Percentiles rank a stretch among this genome's conserved stretches.
phyloP scores from a whole-genome alignment of 2,329 filamentous ascomycete species.

The Stagonosporopsis chrysanthemi region DNA sequence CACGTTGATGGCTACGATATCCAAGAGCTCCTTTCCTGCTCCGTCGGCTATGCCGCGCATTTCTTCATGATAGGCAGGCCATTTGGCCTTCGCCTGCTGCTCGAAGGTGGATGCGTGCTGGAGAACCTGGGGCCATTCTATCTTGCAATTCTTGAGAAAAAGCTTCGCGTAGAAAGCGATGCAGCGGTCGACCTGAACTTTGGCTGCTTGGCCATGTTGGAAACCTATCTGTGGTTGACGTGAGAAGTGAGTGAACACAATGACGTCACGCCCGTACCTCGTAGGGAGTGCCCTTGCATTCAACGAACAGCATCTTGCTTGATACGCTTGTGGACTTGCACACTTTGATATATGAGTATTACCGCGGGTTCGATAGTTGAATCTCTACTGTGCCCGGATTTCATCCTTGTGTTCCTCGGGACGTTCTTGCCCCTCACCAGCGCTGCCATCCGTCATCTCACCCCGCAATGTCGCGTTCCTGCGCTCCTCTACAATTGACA shows the following conservation, averaged over 20 bases:
- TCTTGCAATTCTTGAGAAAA: conserved; percentile 57
- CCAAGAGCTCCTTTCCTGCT: conserved; percentile 54
- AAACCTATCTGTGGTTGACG: conserved; percentile 54
- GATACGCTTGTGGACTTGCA: background rate
- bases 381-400: no score
- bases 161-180: conserved; percentile 58
- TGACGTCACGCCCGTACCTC: conserved; percentile 46
- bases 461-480: conserved; percentile 15
- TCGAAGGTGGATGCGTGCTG: conserved; percentile 58
- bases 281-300: conserved; percentile 54
- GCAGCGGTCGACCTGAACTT: conserved; percentile 51
- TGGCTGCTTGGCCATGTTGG: conserved; percentile 55
- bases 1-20: conserved; percentile 66
- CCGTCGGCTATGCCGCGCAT: conserved; percentile 63
- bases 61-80: conserved; percentile 55
- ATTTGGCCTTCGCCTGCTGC: conserved; percentile 52
- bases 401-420: background rate
- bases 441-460: conserved; percentile 31
- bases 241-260: background rate
- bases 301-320: conserved; percentile 49
- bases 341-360: no score
- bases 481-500: background rate
- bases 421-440: conserved; percentile 20
- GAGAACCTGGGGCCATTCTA: conserved; percentile 57
- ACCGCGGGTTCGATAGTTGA: no score